A percentile compares a stretch with the other conserved stretches of the same genome.
These are phyloP conservation scores for Lactarius indigo DNA, from an alignment of 768 basidiomycete species.

Conservation along the genomic window DNA sequence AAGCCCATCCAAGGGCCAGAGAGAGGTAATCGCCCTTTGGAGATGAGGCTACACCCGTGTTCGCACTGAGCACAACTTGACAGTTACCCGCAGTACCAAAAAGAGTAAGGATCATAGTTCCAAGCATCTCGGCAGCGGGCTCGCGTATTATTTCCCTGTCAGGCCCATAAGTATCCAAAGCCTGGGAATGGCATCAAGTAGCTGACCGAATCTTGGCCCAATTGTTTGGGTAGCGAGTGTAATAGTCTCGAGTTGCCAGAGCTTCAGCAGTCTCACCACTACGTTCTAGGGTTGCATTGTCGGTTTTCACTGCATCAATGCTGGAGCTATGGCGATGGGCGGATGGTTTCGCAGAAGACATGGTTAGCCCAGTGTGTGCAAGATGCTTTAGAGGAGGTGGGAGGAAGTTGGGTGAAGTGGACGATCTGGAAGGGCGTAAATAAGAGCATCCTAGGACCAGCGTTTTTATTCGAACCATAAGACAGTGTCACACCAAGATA, in stretches of 20 bases:
- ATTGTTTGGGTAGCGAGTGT: slow-evolving; percentile 21
- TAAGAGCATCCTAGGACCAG: background rate
- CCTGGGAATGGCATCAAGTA: background rate
- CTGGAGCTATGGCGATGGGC: slow-evolving; percentile 10
- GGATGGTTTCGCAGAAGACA: slow-evolving; percentile 1
- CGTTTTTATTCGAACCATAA: slow-evolving; percentile 1
- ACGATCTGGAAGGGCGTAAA: background rate
- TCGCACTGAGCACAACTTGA: slow-evolving; percentile 27
- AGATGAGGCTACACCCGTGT: slow-evolving; percentile 25
- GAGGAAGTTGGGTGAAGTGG: background rate
- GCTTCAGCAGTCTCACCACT: background rate
- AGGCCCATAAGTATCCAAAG: background rate
- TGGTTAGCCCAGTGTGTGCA: background rate
- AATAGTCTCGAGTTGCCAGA: slow-evolving; percentile 11
- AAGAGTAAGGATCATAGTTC: slow-evolving; percentile 29
- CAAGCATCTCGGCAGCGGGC: slow-evolving; percentile 30
- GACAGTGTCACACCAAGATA: background rate
- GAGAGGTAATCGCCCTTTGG: slow-evolving; percentile 28
- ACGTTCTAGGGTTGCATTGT: background rate
- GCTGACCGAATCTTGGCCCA: slow-evolving; percentile 28
- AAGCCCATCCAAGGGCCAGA: slow-evolving; percentile 27
- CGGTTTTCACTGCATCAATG: background rate
- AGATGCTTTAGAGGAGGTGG: background rate
- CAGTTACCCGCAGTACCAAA: slow-evolving; percentile 27
- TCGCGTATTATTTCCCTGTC: slow-evolving; percentile 22